Conservation (phyloP, 2,329 filamentous ascomycete genomes). For the Trichoderma arundinaceum region DNA sequence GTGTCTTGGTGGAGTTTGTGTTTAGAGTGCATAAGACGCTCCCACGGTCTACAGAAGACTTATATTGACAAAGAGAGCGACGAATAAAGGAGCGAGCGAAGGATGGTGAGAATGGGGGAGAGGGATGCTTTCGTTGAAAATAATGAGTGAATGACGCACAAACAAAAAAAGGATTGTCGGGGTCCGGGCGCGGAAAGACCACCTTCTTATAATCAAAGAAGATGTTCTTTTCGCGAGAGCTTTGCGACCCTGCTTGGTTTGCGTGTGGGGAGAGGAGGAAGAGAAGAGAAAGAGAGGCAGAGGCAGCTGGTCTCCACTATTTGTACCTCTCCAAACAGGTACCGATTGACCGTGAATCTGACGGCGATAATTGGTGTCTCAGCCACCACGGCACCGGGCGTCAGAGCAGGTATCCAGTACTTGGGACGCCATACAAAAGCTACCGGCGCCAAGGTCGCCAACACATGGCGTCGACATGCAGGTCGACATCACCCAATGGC, state of each 20-base stretch:
- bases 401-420: slow-evolving; percentile 25
- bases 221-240: slow-evolving; percentile 56
- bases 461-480: slow-evolving; percentile 22
- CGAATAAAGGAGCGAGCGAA: slow-evolving; percentile 55
- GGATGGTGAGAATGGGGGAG: slow-evolving; percentile 38
- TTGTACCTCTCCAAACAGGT: slow-evolving; percentile 28
- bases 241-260: slow-evolving; percentile 65
- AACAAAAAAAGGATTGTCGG: slow-evolving; percentile 49
- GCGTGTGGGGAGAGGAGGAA: slow-evolving; percentile 56
- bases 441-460: background rate
- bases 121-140: slow-evolving; percentile 32
- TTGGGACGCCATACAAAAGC: slow-evolving; percentile 3
- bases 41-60: slow-evolving; percentile 12
- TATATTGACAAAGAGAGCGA: slow-evolving; percentile 51
- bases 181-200: slow-evolving; percentile 61
- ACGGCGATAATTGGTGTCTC: slow-evolving; percentile 26
- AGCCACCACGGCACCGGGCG: slow-evolving; percentile 25
- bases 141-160: slow-evolving; percentile 47
- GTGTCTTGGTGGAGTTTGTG: slow-evolving; percentile 29
- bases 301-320: slow-evolving; percentile 37
- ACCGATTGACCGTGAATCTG: slow-evolving; percentile 28
- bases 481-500: slow-evolving; percentile 23
- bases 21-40: slow-evolving; percentile 14
- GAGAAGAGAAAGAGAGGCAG: slow-evolving; percentile 48
- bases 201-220: slow-evolving; percentile 50